phyloP scores from a whole-genome alignment of 805 yeast species.

The Metschnikowia continentalis region DNA sequence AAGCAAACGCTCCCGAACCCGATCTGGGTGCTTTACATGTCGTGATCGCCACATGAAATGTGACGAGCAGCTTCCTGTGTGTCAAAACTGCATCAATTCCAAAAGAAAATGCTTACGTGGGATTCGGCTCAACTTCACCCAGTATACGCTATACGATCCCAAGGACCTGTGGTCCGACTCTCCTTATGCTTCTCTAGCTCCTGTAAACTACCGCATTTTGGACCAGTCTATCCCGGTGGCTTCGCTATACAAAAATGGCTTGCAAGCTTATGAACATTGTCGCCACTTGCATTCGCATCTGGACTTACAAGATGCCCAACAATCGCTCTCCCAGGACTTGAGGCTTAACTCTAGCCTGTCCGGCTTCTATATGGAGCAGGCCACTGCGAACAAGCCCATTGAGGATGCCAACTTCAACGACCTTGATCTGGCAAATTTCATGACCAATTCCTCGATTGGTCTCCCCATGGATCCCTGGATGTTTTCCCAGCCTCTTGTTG shows the following conservation, averaged over 20 bases:
- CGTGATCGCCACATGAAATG: slow-evolving; percentile 66
- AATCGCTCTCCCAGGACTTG: slow-evolving; percentile 8
- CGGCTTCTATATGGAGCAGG: not conserved
- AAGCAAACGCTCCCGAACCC: slow-evolving; percentile 34
- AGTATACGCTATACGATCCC: slow-evolving; percentile 36
- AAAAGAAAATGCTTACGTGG: slow-evolving; percentile 47
- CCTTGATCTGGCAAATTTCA: slow-evolving; percentile 1
- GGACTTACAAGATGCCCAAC: slow-evolving; percentile 32
- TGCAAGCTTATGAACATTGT: slow-evolving; percentile 28
- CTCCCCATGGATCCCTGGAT: slow-evolving; percentile 2
- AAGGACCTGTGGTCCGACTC: not conserved
- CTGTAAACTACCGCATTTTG: slow-evolving; percentile 19
- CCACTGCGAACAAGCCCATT: not conserved
- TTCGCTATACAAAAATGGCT: slow-evolving; percentile 34
- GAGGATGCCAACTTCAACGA: slow-evolving; percentile 1
- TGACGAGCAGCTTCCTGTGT: slow-evolving; percentile 59
- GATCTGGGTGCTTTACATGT: slow-evolving; percentile 58
- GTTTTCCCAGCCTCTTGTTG: slow-evolving; percentile 1
- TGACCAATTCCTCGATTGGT: not conserved
- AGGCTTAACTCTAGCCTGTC: not conserved
- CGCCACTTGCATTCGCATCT: slow-evolving; percentile 26
- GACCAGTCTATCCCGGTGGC: slow-evolving; percentile 45
- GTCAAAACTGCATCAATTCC: slow-evolving; percentile 52
- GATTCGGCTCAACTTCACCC: slow-evolving; percentile 42
- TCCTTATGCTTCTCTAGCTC: not conserved